phyloP scores from a whole-genome alignment of 2,329 filamentous ascomycete genomes.

The Diaporthe nobilis region DNA sequence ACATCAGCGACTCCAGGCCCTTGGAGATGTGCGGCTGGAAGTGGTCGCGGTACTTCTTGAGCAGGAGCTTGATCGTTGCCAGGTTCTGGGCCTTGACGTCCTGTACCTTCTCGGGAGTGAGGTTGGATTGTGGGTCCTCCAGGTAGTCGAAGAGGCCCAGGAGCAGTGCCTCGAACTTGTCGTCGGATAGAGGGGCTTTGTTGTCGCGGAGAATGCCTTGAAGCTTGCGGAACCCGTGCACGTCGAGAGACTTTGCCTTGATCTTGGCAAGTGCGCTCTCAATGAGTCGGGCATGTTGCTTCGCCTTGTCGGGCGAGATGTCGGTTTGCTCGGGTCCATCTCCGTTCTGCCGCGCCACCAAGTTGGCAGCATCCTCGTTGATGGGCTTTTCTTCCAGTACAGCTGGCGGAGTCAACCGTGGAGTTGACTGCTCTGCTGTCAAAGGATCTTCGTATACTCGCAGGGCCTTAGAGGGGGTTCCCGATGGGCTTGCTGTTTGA shows the following conservation, averaged over 20 bases:
- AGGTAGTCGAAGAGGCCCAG: constrained; percentile 80
- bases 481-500: constrained; percentile 33
- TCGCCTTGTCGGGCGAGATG: constrained; percentile 65
- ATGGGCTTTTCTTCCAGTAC: constrained; percentile 73
- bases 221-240: constrained; percentile 84
- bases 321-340: constrained; percentile 42
- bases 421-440: constrained; percentile 57
- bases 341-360: constrained; percentile 46
- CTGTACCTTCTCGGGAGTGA: constrained; percentile 75
- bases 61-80: constrained; percentile 79
- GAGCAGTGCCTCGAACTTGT: constrained; percentile 78
- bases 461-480: constrained; percentile 56
- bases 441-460: constrained; percentile 77
- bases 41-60: constrained; percentile 75
- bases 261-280: constrained; percentile 83
- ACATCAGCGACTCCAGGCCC: constrained; percentile 76
- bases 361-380: constrained; percentile 66
- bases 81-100: constrained; percentile 83
- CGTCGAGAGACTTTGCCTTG: constrained; percentile 79
- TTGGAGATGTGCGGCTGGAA: constrained; percentile 78
- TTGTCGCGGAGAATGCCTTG: constrained; percentile 81
- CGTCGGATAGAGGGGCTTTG: constrained; percentile 73
- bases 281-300: constrained; percentile 74
- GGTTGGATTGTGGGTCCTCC: constrained; percentile 69
- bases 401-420: constrained; percentile 57